phyloP scores from a whole-genome alignment of 495 filamentous ascomycete genomes.

The Penicillium ochrochloron region DNA sequence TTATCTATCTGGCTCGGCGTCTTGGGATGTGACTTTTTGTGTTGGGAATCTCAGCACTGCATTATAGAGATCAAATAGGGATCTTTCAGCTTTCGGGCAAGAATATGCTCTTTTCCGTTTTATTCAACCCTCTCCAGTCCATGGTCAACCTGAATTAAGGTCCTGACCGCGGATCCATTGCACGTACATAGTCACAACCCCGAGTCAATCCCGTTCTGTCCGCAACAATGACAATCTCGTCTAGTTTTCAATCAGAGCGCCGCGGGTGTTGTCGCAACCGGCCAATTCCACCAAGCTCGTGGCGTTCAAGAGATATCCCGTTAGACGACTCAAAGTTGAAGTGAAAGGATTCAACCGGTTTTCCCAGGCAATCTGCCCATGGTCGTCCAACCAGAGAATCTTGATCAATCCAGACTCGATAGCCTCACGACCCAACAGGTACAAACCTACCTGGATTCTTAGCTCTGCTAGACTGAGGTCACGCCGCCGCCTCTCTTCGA shows the following conservation, averaged over 20 bases:
- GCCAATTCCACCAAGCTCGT: background rate
- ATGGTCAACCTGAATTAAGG: no score
- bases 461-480: constrained; percentile 3
- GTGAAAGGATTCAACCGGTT: constrained; percentile 5
- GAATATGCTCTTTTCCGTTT: background rate
- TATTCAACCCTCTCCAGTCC: background rate
- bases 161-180: no score
- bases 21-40: background rate
- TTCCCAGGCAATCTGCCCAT: constrained; percentile 21
- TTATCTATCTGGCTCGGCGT: constrained; percentile 1
- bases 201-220: no score
- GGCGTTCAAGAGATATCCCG: background rate
- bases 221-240: no score
- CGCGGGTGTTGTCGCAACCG: background rate
- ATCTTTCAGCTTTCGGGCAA: background rate
- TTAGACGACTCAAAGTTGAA: background rate
- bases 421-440: constrained; percentile 17
- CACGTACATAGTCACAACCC: no score
- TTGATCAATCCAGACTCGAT: constrained; percentile 18
- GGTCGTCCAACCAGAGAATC: constrained; percentile 21
- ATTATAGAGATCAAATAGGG: background rate
- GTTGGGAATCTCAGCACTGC: background rate
- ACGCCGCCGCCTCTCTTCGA: constrained; percentile 4
- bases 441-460: constrained; percentile 11
- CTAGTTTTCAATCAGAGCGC: background rate